Conservation (phyloP, 2,329 filamentous ascomycete species). For the Clarireedia monteithiana region DNA sequence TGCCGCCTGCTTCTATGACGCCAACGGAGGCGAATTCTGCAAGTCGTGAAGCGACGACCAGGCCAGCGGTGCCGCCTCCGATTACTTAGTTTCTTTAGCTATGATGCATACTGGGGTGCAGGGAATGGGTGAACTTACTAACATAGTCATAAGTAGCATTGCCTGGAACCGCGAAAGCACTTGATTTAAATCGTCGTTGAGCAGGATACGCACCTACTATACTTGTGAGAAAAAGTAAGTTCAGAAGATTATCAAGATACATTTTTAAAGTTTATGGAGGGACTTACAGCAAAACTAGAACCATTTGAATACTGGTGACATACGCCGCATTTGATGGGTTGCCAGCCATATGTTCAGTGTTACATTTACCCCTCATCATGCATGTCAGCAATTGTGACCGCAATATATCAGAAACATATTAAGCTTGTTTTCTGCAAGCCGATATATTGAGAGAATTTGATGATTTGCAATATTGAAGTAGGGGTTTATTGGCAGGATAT, state of each 20-base stretch:
- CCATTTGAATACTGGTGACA: no score
- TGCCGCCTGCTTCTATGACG: constrained; percentile 16
- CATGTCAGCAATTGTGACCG: no score
- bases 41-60: constrained; percentile 12
- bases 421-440: no score
- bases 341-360: no score
- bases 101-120: neutral
- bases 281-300: neutral
- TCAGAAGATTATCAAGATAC: neutral
- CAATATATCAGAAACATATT: no score
- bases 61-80: constrained; percentile 14
- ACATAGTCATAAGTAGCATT: constrained; percentile 34
- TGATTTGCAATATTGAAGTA: no score
- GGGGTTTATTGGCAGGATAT: no score
- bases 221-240: neutral
- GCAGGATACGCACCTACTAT: neutral
- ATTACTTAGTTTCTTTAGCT: neutral
- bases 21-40: constrained; percentile 9
- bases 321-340: no score
- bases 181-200: constrained; percentile 5
- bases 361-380: no score
- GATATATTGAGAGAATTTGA: no score
- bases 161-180: constrained; percentile 15
- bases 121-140: neutral
- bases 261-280: neutral